These are phyloP conservation scores for Oxyria digyna DNA, from an alignment of 148 eudicot species.

Conservation along the genomic window DNA sequence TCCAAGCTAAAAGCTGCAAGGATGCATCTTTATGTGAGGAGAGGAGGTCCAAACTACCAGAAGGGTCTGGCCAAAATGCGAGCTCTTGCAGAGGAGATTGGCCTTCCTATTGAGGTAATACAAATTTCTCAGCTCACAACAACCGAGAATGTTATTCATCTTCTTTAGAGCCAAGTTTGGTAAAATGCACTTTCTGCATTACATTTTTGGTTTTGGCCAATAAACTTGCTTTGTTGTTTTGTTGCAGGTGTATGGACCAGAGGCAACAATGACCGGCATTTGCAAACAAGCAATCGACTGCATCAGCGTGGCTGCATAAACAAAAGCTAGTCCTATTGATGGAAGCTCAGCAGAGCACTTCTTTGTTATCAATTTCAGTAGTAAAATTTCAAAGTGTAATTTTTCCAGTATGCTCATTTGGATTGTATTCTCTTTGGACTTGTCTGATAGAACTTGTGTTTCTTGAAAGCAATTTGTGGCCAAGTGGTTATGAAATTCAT, in stretches of 20 bases:
- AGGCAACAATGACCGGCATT: constrained; percentile 95
- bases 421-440: neutral
- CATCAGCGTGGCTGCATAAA: constrained; percentile 54
- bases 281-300: constrained; percentile 97
- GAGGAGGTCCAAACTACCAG: constrained; percentile 99
- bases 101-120: constrained; percentile 88
- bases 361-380: neutral
- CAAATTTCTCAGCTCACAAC: neutral
- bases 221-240: neutral
- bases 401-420: neutral
- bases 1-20: constrained; percentile 88
- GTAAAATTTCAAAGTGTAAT: neutral
- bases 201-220: neutral
- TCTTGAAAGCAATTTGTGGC: neutral
- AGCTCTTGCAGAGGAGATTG: constrained; percentile 78
- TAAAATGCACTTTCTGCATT: neutral
- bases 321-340: neutral
- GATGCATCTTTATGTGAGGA: constrained; percentile 84
- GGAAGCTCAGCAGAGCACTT: neutral
- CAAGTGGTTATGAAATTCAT: neutral
- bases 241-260: constrained; percentile 83
- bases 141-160: too few relatives aligned
- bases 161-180: too few relatives aligned
- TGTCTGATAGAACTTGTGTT: neutral
- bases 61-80: constrained; percentile 95